A percentile compares a stretch with the other conserved stretches of the same genome.
Evolutionary conservation across 225 moss, liverwort and hornwort species (phyloP).

Genomic region (Pseudisothecium myosuroides): DNA sequence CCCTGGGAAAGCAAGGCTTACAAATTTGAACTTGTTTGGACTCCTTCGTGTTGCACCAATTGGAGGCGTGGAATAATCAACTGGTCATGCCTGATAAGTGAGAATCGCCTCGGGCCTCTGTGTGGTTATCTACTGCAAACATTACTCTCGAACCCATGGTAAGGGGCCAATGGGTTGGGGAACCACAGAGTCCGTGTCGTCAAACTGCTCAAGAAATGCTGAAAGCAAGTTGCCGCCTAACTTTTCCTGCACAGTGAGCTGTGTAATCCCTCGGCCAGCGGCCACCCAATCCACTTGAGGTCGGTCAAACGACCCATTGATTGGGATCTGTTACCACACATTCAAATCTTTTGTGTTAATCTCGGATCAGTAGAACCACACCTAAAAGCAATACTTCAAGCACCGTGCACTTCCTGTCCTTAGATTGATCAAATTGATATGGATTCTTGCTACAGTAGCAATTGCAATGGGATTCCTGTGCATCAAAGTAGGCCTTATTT

Average conservation of each 20-base stretch:
- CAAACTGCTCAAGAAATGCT: conserved; percentile 27
- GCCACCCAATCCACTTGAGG: conserved; percentile 67
- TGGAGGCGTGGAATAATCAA: not conserved
- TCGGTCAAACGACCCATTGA: conserved; percentile 58
- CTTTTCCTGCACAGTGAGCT: conserved; percentile 55
- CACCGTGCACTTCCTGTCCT: not conserved
- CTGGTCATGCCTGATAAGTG: not conserved
- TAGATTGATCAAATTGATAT: not conserved
- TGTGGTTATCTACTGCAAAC: not conserved
- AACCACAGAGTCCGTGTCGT: not conserved
- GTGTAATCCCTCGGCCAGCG: conserved; percentile 66
- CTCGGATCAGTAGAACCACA: not conserved
- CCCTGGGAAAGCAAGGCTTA: not conserved
- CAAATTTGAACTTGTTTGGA: not conserved
- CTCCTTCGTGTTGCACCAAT: not conserved
- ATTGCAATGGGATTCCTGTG: not conserved
- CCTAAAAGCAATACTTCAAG: not conserved
- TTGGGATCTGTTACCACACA: conserved; percentile 45
- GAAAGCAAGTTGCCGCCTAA: conserved; percentile 22
- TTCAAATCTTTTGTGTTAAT: not conserved
- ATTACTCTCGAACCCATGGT: conserved; percentile 17
- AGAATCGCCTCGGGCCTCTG: not conserved
- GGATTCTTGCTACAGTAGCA: not conserved
- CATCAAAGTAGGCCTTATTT: not conserved
- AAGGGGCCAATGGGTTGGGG: conserved; percentile 23